phyloP scores from a whole-genome alignment of 2,329 filamentous ascomycete genomes.

The Fusarium verticillioides region DNA sequence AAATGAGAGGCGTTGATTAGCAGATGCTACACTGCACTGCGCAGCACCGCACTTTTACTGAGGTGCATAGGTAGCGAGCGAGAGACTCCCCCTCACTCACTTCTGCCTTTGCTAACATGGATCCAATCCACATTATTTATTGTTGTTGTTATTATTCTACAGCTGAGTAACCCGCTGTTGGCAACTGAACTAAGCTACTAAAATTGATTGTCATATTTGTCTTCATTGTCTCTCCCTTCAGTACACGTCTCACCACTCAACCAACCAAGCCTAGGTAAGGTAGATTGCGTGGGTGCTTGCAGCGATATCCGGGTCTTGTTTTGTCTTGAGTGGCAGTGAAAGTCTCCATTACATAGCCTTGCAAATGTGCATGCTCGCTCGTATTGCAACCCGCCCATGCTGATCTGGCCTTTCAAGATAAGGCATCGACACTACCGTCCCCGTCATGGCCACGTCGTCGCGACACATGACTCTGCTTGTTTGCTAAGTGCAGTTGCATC shows the following conservation, averaged over 20 bases:
- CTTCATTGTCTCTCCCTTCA: neutral
- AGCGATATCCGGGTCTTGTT: conserved; percentile 7
- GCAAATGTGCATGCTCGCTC: neutral
- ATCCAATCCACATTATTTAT: neutral
- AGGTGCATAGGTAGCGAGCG: neutral
- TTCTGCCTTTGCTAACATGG: neutral
- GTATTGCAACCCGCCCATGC: neutral
- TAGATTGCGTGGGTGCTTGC: neutral
- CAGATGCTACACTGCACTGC: neutral
- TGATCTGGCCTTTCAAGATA: neutral
- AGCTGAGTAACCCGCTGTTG: neutral
- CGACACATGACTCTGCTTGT: neutral
- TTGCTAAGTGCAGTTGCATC: neutral
- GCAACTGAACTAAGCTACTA: neutral
- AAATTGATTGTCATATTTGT: neutral
- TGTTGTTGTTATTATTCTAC: conserved; percentile 2
- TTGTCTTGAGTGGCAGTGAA: conserved; percentile 23
- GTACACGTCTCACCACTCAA: neutral
- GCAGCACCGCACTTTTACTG: neutral
- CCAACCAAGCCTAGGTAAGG: neutral
- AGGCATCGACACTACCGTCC: neutral
- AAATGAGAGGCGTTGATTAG: conserved; percentile 44
- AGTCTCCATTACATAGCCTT: conserved; percentile 1
- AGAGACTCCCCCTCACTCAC: conserved; percentile 14
- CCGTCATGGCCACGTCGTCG: neutral